A percentile compares a stretch with the other conserved stretches of the same genome.
Evolutionary conservation across 768 basidiomycete species (phyloP).

Genomic region (Macrolepiota fuliginosa): DNA sequence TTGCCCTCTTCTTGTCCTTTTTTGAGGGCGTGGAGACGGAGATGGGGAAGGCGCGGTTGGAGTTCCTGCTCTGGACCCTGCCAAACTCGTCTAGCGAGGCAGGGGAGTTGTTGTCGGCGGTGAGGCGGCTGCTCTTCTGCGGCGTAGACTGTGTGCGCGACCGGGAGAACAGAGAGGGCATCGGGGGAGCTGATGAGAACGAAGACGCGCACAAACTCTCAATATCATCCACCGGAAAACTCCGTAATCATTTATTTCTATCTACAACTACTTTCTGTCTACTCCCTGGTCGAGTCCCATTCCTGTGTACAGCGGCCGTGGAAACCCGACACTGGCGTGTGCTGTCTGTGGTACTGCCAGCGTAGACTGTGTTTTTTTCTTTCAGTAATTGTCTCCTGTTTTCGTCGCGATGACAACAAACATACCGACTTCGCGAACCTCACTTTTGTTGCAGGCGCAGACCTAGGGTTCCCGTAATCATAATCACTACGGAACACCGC

Average conservation of each 20-base stretch:
- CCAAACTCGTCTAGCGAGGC: slow-evolving; percentile 63
- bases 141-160: slow-evolving; percentile 60
- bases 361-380: neutral
- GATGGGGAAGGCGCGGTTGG: slow-evolving; percentile 29
- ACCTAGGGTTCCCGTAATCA: neutral
- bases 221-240: slow-evolving; percentile 26
- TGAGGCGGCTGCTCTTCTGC: slow-evolving; percentile 34
- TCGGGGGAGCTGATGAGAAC: slow-evolving; percentile 40
- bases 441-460: slow-evolving; percentile 6
- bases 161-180: slow-evolving; percentile 77
- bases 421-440: neutral
- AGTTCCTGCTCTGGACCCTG: slow-evolving; percentile 46
- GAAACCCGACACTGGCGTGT: slow-evolving; percentile 3
- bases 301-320: slow-evolving; percentile 6
- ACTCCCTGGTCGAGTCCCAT: neutral
- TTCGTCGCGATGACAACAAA: slow-evolving; percentile 12
- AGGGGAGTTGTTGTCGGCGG: slow-evolving; percentile 24
- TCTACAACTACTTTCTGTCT: neutral
- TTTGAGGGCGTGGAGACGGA: slow-evolving; percentile 31
- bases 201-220: slow-evolving; percentile 21
- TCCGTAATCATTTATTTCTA: slow-evolving; percentile 16
- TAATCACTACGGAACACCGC: neutral
- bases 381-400: neutral
- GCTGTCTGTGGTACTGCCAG: neutral
- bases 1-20: slow-evolving; percentile 55